A percentile compares a stretch with the other conserved stretches of the same genome.
Conservation (phyloP, 768 basidiomycete genomes). For the Mycena crocata region DNA sequence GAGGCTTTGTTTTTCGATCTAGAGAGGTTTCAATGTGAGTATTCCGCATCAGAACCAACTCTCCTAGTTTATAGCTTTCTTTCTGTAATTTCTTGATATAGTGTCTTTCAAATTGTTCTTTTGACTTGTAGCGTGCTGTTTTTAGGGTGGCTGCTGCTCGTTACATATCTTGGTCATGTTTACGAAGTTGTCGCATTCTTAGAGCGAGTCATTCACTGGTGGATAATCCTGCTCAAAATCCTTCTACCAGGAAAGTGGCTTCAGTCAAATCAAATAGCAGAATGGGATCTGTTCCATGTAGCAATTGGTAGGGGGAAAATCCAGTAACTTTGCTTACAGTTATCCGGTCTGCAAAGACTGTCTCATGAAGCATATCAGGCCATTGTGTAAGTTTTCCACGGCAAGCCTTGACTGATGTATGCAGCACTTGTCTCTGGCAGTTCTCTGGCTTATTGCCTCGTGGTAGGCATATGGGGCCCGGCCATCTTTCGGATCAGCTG, state of each 20-base stretch:
- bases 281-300: slow-evolving; percentile 43
- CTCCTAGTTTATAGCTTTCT: slow-evolving; percentile 30
- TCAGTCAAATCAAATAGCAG: slow-evolving; percentile 47
- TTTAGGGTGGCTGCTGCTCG: slow-evolving; percentile 26
- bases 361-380: slow-evolving; percentile 1
- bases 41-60: slow-evolving; percentile 39
- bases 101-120: slow-evolving; percentile 37
- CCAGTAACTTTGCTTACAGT: slow-evolving; percentile 36
- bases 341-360: slow-evolving; percentile 35
- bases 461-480: slow-evolving; percentile 21
- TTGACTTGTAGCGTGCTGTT: slow-evolving; percentile 32
- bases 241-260: slow-evolving; percentile 42
- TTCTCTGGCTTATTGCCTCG: slow-evolving; percentile 46
- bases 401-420: slow-evolving; percentile 10
- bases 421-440: slow-evolving; percentile 29
- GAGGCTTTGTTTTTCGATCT: slow-evolving; percentile 24
- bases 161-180: slow-evolving; percentile 30
- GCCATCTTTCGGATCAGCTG: too few species aligned
- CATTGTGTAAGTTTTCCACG: background rate
- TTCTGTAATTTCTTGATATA: slow-evolving; percentile 24
- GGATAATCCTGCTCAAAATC: slow-evolving; percentile 12
- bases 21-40: slow-evolving; percentile 28
- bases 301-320: slow-evolving; percentile 37
- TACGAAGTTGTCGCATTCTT: slow-evolving; percentile 37
- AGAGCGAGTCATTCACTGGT: slow-evolving; percentile 33